Conservation (phyloP, 2,329 filamentous ascomycete species). For the Fusarium piperis region DNA sequence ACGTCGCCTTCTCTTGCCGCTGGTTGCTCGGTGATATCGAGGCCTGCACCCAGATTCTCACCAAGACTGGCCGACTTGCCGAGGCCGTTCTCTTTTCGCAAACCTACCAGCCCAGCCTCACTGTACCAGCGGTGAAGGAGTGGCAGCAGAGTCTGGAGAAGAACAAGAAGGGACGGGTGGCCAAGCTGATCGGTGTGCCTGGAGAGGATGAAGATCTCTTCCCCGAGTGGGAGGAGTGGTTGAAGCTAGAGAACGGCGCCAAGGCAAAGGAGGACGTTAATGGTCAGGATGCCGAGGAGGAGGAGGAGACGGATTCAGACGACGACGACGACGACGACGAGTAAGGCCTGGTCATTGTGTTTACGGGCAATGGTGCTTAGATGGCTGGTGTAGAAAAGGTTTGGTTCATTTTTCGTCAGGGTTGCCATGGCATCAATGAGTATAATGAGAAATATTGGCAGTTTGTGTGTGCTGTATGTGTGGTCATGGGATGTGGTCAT, state of each 20-base stretch:
- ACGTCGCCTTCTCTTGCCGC: constrained; percentile 89
- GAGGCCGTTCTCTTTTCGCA: constrained; percentile 94
- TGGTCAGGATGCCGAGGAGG: constrained; percentile 36
- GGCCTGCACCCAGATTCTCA: constrained; percentile 81
- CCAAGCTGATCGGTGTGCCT: constrained; percentile 84
- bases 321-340: constrained; percentile 41
- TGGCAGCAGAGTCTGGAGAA: constrained; percentile 91
- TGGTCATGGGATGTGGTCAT: not conserved
- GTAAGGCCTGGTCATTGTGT: constrained; percentile 32
- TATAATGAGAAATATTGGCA: constrained; percentile 42
- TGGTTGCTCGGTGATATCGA: constrained; percentile 89
- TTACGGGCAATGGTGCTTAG: constrained; percentile 40
- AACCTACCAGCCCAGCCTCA: constrained; percentile 89
- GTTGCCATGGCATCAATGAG: constrained; percentile 45
- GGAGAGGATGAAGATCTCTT: constrained; percentile 89
- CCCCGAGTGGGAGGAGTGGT: constrained; percentile 94
- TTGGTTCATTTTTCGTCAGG: constrained; percentile 43
- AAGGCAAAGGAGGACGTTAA: constrained; percentile 38
- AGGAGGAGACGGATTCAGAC: constrained; percentile 27
- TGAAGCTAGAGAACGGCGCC: constrained; percentile 81
- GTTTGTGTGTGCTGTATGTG: not conserved
- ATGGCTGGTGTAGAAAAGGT: constrained; percentile 45
- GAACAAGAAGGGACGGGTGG: constrained; percentile 84
- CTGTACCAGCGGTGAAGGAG: constrained; percentile 71
- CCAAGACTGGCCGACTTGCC: constrained; percentile 79